Percentiles rank a stretch among this genome's conserved stretches.
Conservation (phyloP, 129 eudicot genomes). For the Pseudognaphalium luteoalbum region DNA sequence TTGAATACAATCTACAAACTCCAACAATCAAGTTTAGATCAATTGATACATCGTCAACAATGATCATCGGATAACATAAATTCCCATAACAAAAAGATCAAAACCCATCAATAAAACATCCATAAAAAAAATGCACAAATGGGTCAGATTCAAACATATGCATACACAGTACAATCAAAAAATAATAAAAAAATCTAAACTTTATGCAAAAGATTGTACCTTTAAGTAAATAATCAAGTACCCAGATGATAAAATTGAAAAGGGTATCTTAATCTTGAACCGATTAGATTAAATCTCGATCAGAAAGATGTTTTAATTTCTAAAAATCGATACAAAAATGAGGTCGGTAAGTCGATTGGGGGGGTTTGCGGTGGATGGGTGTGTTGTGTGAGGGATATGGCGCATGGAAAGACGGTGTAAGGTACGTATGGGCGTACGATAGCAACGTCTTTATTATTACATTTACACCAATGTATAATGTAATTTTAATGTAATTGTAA, state of each 20-base stretch:
- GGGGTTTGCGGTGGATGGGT: conserved; percentile 27
- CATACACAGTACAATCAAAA: conserved; percentile 23
- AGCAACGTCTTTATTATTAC: conserved; percentile 24
- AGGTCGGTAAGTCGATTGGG: conserved; percentile 38
- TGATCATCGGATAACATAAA: conserved; percentile 33
- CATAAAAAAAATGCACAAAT: conserved; percentile 9
- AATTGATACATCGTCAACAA: conserved; percentile 18
- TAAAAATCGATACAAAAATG: conserved; percentile 12
- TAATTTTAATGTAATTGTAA: too few species aligned
- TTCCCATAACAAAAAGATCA: conserved; percentile 18
- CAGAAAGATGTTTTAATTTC: conserved; percentile 12
- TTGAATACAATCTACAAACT: conserved; percentile 26
- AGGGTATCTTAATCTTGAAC: conserved; percentile 17
- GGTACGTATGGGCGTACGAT: conserved; percentile 44
- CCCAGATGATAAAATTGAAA: conserved; percentile 22
- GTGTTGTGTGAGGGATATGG: conserved; percentile 28
- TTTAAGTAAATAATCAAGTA: conserved; percentile 17
- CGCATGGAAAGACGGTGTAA: conserved; percentile 46
- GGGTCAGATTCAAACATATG: conserved; percentile 24
- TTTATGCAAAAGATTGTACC: conserved; percentile 23
- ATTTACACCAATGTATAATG: too few species aligned
- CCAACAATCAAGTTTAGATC: conserved; percentile 16
- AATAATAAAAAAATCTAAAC: background rate
- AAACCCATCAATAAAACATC: conserved; percentile 16
- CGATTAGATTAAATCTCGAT: conserved; percentile 27